phyloP scores from a whole-genome alignment of 2,329 filamentous ascomycete genomes.

The Aureobasidium subglaciale region DNA sequence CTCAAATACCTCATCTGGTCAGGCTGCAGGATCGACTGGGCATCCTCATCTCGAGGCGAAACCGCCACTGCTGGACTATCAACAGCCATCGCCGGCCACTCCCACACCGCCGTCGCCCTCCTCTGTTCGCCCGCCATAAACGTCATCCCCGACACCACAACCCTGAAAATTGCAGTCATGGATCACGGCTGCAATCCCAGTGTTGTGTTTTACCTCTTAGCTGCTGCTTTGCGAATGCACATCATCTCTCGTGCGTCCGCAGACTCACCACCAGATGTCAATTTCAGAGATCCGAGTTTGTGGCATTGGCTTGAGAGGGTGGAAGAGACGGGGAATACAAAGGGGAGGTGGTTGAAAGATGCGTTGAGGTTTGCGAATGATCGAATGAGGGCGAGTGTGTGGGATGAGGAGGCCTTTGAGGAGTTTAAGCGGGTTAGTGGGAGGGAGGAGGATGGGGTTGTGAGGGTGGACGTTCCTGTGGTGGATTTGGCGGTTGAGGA shows the following conservation, averaged over 20 bases:
- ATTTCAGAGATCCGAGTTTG: slow-evolving; percentile 27
- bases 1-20: slow-evolving; percentile 17
- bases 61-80: slow-evolving; percentile 24
- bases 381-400: not conserved
- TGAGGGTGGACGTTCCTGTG: slow-evolving; percentile 6
- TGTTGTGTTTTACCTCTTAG: slow-evolving; percentile 22
- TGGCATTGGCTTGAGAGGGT: slow-evolving; percentile 30
- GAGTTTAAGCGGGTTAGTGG: slow-evolving; percentile 13
- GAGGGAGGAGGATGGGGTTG: slow-evolving; percentile 14
- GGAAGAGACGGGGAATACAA: slow-evolving; percentile 19
- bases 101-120: slow-evolving; percentile 19
- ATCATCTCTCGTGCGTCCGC: slow-evolving; percentile 10
- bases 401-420: slow-evolving; percentile 2
- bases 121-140: slow-evolving; percentile 21
- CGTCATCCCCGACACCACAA: slow-evolving; percentile 21
- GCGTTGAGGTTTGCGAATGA: slow-evolving; percentile 20
- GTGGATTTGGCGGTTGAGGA: not conserved
- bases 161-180: slow-evolving; percentile 26
- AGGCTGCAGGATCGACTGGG: slow-evolving; percentile 14
- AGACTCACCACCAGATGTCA: slow-evolving; percentile 18
- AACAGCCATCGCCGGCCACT: slow-evolving; percentile 23
- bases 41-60: slow-evolving; percentile 20
- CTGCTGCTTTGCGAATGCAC: slow-evolving; percentile 15
- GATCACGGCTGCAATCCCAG: slow-evolving; percentile 26
- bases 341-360: slow-evolving; percentile 26